phyloP scores from a whole-genome alignment of 148 eudicot genomes.

The Amaranthus palmeri region DNA sequence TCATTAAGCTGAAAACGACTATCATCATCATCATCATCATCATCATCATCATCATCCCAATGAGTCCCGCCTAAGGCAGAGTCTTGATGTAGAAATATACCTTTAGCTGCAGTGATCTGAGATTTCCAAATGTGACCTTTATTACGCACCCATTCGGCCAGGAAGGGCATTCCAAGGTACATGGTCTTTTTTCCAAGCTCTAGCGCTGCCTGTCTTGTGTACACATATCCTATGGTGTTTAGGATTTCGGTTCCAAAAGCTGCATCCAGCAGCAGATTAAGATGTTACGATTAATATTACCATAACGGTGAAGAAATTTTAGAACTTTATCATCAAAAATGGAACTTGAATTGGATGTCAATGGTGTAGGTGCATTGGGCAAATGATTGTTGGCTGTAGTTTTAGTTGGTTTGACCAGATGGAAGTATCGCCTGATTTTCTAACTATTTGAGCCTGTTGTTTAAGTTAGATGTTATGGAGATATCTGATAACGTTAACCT shows the following conservation, averaged over 20 bases:
- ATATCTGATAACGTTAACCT: too few relatives aligned
- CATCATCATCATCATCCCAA: neutral
- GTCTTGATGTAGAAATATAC: conserved; percentile 25
- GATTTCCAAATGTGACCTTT: conserved; percentile 95
- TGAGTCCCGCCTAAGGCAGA: too few relatives aligned
- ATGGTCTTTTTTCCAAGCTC: conserved; percentile 93
- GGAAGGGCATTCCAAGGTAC: conserved; percentile 81
- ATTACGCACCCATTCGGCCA: conserved; percentile 93
- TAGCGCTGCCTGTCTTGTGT: conserved; percentile 86
- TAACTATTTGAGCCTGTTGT: too few relatives aligned
- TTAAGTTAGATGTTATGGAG: too few relatives aligned
- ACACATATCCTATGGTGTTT: conserved; percentile 83
- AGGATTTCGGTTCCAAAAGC: conserved; percentile 76
- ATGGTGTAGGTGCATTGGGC: too few relatives aligned
- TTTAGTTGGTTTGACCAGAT: too few relatives aligned
- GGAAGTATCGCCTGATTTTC: too few relatives aligned
- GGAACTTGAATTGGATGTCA: too few relatives aligned
- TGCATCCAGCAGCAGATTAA: conserved; percentile 22
- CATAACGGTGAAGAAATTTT: neutral
- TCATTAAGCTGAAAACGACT: neutral
- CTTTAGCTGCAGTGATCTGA: conserved; percentile 90
- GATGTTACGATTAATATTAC: neutral
- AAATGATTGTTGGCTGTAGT: too few relatives aligned
- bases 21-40: neutral
- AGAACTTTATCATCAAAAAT: neutral